phyloP scores from a whole-genome alignment of 305 asterid species.

The Fraxinus xanthoxyloides region DNA sequence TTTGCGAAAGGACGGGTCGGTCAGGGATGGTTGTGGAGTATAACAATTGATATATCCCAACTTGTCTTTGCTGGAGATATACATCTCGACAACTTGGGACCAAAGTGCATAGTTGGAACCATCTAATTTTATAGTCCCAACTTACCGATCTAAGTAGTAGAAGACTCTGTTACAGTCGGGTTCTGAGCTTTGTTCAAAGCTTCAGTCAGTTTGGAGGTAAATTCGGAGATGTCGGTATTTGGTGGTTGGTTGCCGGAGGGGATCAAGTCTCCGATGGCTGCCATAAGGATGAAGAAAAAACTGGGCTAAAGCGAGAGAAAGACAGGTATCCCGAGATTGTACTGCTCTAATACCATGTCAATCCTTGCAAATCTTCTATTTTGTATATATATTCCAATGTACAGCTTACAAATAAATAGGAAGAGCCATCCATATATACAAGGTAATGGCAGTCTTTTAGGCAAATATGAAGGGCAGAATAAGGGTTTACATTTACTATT shows the following conservation, averaged over 20 bases:
- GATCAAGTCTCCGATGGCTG: neutral
- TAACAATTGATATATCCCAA: neutral
- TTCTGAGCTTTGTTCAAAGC: neutral
- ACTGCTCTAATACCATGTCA: neutral
- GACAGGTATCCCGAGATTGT: neutral
- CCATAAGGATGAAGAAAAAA: neutral
- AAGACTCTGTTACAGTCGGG: neutral
- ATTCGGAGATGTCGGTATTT: neutral
- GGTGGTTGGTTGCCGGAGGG: neutral
- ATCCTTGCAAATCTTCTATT: neutral
- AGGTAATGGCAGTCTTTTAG: neutral
- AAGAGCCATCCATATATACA: neutral
- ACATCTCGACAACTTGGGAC: slow-evolving; percentile 18
- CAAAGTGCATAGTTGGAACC: slow-evolving; percentile 6
- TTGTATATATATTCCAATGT: neutral
- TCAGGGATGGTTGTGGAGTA: neutral
- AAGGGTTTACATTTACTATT: neutral
- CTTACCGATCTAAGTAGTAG: neutral
- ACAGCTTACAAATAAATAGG: neutral
- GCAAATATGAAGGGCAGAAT: neutral
- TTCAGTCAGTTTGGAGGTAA: neutral
- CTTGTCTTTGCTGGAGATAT: slow-evolving; percentile 12
- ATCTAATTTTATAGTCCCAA: slow-evolving; percentile 8
- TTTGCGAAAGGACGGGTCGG: neutral
- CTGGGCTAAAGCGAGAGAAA: neutral